Percentiles rank a stretch among this genome's conserved stretches.
Conservation (phyloP, 2,329 filamentous ascomycete genomes). For the Alternaria consortialis region DNA sequence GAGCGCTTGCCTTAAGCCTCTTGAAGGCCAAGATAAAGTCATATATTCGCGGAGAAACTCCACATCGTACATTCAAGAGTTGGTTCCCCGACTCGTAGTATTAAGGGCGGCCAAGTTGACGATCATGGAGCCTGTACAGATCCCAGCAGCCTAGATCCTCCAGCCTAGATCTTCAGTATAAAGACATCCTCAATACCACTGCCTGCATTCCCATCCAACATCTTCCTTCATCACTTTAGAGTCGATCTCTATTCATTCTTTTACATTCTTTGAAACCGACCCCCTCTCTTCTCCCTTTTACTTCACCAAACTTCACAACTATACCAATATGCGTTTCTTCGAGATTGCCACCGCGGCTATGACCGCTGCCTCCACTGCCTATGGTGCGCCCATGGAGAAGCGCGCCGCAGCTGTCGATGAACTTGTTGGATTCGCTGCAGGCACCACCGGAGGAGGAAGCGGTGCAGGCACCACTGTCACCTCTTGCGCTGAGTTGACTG, state of each 20-base stretch:
- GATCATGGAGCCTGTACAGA: conserved; percentile 19
- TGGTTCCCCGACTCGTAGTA: conserved; percentile 15
- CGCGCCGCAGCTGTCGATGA: conserved; percentile 42
- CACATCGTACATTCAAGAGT: conserved; percentile 3
- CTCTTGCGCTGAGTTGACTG: conserved; percentile 59
- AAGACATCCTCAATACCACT: conserved; percentile 6
- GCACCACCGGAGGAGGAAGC: conserved; percentile 65
- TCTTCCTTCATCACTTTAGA: conserved; percentile 16
- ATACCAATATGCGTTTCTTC: conserved; percentile 40
- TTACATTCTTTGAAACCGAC: conserved; percentile 2
- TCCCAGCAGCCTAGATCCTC: conserved; percentile 4
- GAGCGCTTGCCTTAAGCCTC: not conserved
- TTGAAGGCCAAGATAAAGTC: conserved; percentile 5
- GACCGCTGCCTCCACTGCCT: conserved; percentile 37
- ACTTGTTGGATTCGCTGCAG: conserved; percentile 58
- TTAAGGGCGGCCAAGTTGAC: conserved; percentile 26
- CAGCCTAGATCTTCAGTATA: conserved; percentile 17
- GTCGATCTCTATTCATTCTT: conserved; percentile 32
- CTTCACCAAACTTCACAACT: not conserved
- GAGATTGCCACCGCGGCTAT: conserved; percentile 34
- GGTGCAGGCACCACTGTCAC: conserved; percentile 65
- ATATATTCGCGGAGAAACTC: conserved; percentile 10
- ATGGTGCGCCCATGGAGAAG: conserved; percentile 33
- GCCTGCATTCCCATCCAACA: conserved; percentile 1
- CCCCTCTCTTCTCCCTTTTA: conserved; percentile 2